These are phyloP conservation scores for Lepidopterella palustris DNA, from an alignment of 495 filamentous ascomycete genomes.

Conservation along the genomic window DNA sequence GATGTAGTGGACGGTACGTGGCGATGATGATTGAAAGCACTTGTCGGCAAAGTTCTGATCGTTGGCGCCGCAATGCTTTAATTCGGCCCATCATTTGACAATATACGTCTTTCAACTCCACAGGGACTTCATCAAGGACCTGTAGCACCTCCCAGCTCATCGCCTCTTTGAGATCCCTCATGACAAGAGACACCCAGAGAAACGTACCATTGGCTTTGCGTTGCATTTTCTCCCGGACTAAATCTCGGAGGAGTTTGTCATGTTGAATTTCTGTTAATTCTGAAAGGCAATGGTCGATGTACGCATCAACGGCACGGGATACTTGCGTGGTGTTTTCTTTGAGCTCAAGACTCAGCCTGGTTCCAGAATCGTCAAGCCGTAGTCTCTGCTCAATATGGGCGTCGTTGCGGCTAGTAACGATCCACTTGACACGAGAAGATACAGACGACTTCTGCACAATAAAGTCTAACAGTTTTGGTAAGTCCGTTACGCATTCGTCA, in stretches of 20 bases:
- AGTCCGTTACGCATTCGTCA: not conserved
- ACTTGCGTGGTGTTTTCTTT: constrained; percentile 22
- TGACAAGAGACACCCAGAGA: not conserved
- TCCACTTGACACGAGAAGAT: constrained; percentile 34
- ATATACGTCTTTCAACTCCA: not conserved
- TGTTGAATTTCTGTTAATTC: not conserved
- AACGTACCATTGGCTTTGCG: constrained; percentile 3
- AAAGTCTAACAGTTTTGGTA: not conserved
- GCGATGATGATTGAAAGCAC: not conserved
- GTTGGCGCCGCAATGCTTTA: not conserved
- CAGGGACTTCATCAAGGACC: not conserved
- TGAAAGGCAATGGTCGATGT: constrained; percentile 27
- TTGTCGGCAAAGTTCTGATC: constrained; percentile 1
- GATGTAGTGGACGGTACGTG: constrained; percentile 1
- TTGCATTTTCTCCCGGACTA: not conserved
- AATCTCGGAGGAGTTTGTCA: not conserved
- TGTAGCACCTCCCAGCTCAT: not conserved
- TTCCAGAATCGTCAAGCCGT: constrained; percentile 1
- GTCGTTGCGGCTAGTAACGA: constrained; percentile 36
- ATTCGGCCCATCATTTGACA: constrained; percentile 7
- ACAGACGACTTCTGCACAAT: not conserved
- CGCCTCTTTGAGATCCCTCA: not conserved
- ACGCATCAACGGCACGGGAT: constrained; percentile 15
- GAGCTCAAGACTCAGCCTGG: constrained; percentile 33
- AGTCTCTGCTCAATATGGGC: constrained; percentile 33